phyloP scores from a whole-genome alignment of 2,329 filamentous ascomycete genomes.

The Fusarium hainanense region DNA sequence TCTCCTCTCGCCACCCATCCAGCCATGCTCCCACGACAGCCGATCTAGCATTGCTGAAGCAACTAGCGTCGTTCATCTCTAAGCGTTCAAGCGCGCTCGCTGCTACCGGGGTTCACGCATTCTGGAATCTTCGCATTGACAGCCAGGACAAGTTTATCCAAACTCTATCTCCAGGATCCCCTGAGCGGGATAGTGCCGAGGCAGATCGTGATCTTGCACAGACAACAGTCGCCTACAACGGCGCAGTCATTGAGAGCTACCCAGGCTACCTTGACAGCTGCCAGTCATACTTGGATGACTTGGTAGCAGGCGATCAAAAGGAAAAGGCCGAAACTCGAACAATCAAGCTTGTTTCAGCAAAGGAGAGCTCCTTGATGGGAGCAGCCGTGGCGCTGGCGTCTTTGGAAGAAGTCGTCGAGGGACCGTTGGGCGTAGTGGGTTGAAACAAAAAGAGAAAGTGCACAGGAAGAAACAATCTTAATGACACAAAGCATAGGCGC shows the following conservation, averaged over 20 bases:
- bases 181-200: slow-evolving; percentile 59
- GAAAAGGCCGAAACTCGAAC: slow-evolving; percentile 52
- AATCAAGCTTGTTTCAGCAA: slow-evolving; percentile 74
- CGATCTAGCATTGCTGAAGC: slow-evolving; percentile 65
- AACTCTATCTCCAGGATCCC: slow-evolving; percentile 47
- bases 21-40: slow-evolving; percentile 52
- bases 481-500: slow-evolving; percentile 26
- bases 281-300: slow-evolving; percentile 71
- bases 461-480: neutral
- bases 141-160: slow-evolving; percentile 54
- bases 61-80: slow-evolving; percentile 65
- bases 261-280: slow-evolving; percentile 72
- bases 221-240: slow-evolving; percentile 79
- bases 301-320: slow-evolving; percentile 56
- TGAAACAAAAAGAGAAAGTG: neutral
- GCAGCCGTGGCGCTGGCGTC: slow-evolving; percentile 76
- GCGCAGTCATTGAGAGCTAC: slow-evolving; percentile 83
- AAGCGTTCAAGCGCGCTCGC: slow-evolving; percentile 69
- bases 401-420: slow-evolving; percentile 41
- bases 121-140: slow-evolving; percentile 68
- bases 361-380: slow-evolving; percentile 79
- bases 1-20: slow-evolving; percentile 63
- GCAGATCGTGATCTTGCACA: slow-evolving; percentile 59
- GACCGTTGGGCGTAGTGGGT: slow-evolving; percentile 30
- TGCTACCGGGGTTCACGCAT: slow-evolving; percentile 67